These are phyloP conservation scores for Alternaria sp. DNA, from an alignment of 2,329 filamentous ascomycete genomes.

Conservation along the genomic window DNA sequence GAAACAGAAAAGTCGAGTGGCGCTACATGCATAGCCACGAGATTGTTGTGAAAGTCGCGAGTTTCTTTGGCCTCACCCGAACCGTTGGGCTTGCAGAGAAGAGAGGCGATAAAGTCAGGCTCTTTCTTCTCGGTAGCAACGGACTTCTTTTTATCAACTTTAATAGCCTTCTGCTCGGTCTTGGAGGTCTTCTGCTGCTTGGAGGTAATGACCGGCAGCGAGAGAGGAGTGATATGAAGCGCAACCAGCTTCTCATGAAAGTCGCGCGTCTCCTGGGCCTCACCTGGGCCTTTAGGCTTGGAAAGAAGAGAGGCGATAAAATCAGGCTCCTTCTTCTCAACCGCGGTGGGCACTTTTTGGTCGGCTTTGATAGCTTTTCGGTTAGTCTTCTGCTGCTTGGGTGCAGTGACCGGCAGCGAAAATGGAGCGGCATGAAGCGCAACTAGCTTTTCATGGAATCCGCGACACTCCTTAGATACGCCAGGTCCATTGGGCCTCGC, in stretches of 20 bases:
- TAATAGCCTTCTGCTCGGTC: not conserved
- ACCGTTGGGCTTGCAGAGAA: not conserved
- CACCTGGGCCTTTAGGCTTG: not conserved
- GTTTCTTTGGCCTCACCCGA: not conserved
- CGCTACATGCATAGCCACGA: not conserved
- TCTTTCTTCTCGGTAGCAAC: not conserved
- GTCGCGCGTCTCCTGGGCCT: not conserved
- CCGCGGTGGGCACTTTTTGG: too few species aligned
- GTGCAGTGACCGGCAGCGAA: not conserved
- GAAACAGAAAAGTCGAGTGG: not conserved
- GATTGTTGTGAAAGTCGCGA: not conserved
- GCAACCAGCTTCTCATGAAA: not conserved
- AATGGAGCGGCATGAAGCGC: not conserved
- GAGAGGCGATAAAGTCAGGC: not conserved
- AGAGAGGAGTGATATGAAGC: not conserved
- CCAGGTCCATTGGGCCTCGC: not conserved
- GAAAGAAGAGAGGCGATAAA: not conserved
- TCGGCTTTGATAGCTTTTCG: not conserved
- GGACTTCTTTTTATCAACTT: not conserved
- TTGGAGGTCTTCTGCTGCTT: not conserved
- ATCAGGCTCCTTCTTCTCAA: not conserved
- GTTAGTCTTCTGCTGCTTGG: not conserved
- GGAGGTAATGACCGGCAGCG: not conserved
- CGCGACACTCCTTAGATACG: not conserved
- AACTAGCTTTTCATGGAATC: not conserved